Evolutionary conservation across 139 green algal genomes (phyloP).

Genomic region (Chlorella sorokiniana): DNA sequence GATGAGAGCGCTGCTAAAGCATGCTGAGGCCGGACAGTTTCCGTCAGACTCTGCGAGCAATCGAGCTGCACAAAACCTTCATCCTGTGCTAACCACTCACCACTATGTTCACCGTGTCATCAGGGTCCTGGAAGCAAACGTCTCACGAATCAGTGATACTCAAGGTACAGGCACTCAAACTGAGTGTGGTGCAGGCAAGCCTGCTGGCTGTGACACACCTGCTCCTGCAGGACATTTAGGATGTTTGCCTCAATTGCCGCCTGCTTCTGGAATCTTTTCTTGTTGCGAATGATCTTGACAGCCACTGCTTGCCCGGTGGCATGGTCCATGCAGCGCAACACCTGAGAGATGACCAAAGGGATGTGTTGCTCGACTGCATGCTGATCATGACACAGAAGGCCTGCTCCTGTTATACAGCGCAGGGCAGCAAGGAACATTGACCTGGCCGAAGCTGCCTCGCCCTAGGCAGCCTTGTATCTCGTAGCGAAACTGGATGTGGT

Average conservation of each 20-base stretch:
- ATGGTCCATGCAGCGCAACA: conserved; percentile 73
- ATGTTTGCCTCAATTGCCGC: conserved; percentile 87
- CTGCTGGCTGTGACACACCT: background rate
- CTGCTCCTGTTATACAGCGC: too few relatives aligned
- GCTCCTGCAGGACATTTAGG: conserved; percentile 81
- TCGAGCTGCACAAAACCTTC: background rate
- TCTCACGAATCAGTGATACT: background rate
- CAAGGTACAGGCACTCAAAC: background rate
- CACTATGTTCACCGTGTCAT: conserved; percentile 73
- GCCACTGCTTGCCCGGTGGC: conserved; percentile 48
- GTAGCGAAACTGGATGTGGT: conserved; percentile 61
- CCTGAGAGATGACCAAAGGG: conserved; percentile 32
- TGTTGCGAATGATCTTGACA: conserved; percentile 98
- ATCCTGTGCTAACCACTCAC: background rate
- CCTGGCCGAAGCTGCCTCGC: conserved; percentile 92
- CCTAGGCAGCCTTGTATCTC: conserved; percentile 80
- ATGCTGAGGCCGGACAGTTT: background rate
- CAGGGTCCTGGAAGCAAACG: conserved; percentile 16
- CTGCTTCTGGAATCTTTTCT: conserved; percentile 87
- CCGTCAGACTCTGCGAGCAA: background rate
- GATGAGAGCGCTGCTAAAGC: too few relatives aligned
- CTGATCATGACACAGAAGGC: too few relatives aligned
- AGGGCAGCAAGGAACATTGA: background rate
- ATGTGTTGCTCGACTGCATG: background rate
- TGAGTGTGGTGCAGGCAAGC: background rate